Base-by-base conservation (phyloP, 1,139 yeast genomes). In the Saccharomyces hybrid region DNA sequence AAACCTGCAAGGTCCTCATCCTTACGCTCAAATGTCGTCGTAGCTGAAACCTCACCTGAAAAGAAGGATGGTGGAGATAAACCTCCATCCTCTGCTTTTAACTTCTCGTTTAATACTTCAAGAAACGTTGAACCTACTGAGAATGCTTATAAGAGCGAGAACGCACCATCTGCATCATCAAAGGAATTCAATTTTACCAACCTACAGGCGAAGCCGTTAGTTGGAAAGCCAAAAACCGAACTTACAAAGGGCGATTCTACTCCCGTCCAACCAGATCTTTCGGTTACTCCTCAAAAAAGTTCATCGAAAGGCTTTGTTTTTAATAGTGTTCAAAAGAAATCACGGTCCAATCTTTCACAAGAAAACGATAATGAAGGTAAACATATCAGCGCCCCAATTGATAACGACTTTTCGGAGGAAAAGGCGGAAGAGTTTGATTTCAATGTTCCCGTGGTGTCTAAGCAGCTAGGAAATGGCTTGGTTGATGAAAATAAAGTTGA, bases 1-100 rank as follows among this genome's bases (percentile, higher is more conserved):
- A 70, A 70, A 56, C 76, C 76, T 5, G 56, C 55, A 7, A 70
- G 68, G 53, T 70, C 75, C 1, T 72, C 75, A 0, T 70, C 75
- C 0, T 55, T 72, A 49, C 64, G 75, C 14, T 57, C 65, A 1
- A 70, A 64, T 54, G 65, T 70, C 4, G 63, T 70, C 1, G 55
- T 61, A 1, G 61, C 63, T 1, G 56, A 56, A 26, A 59, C 58
- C 16, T 53, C 59, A 13, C 57, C 62, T 4, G 58, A 56, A 25
- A 55, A 53, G 44, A 47, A 11, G 23, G 23, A 27, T 6, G 5
- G n/a, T 28, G 50, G 11, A 9, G 34, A 5, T 28, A 48, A 46
- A 25, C 25, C 25, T 9, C 44, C 44, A 8, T 38, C 44, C 7
- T 38, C 44, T 11, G 20, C 44, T 5, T 38, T 38, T 20, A 46